Conservation (phyloP, 495 filamentous ascomycete species). For the Podospora didyma region DNA sequence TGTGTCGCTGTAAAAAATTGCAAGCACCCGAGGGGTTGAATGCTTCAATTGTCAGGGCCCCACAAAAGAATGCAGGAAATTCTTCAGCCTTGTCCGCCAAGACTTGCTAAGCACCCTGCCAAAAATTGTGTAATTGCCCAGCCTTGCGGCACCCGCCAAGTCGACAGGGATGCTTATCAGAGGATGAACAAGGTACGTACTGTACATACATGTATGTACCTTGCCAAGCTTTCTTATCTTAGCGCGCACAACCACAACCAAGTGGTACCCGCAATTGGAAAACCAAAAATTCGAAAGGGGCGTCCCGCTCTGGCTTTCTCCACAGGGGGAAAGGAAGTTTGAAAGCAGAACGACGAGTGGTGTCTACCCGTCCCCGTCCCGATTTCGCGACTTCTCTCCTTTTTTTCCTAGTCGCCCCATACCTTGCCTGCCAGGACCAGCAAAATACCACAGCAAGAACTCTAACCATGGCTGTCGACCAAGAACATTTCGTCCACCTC, state of each 20-base stretch:
- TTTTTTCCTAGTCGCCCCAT: neutral
- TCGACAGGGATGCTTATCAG: neutral
- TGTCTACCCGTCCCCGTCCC: neutral
- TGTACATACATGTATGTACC: neutral
- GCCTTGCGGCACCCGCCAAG: neutral
- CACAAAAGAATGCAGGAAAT: neutral
- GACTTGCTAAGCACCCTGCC: neutral
- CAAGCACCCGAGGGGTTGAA: no score
- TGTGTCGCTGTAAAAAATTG: neutral
- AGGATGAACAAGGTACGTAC: neutral
- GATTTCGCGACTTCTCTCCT: constrained; percentile 7
- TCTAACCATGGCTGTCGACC: constrained; percentile 71
- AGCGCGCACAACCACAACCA: constrained; percentile 34
- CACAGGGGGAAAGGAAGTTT: constrained; percentile 11
- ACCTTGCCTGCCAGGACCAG: neutral
- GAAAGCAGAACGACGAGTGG: constrained; percentile 17
- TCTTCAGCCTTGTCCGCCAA: constrained; percentile 26
- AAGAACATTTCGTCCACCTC: constrained; percentile 86
- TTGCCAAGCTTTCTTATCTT: constrained; percentile 25
- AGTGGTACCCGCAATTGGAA: constrained; percentile 25
- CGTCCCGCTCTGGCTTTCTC: neutral
- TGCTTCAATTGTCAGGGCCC: no score
- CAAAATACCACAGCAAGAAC: neutral
- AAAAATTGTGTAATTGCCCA: neutral
- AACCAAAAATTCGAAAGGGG: constrained; percentile 32